These are phyloP conservation scores for Mycena galericulata DNA, from an alignment of 768 basidiomycete genomes.

Conservation along the genomic window DNA sequence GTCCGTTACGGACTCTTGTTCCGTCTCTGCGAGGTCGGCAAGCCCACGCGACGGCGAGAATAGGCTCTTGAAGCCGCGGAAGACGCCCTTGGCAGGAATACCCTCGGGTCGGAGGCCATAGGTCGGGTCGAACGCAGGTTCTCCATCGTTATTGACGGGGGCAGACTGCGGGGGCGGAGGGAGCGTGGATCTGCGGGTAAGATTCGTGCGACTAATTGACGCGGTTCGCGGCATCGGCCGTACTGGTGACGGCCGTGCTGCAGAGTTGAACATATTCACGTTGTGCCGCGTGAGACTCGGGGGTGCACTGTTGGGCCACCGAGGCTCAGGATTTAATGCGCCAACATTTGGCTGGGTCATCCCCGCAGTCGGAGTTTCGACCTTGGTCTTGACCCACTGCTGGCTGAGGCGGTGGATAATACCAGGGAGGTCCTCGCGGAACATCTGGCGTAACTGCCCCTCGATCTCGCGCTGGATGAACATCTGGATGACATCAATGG, in stretches of 20 bases:
- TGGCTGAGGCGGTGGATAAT: slow-evolving; percentile 97
- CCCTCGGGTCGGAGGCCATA: slow-evolving; percentile 96
- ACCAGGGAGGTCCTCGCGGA: slow-evolving; percentile 94
- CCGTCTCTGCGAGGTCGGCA: slow-evolving; percentile 83
- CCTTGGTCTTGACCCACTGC: slow-evolving; percentile 94
- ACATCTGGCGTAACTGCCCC: slow-evolving; percentile 97
- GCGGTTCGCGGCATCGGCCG: slow-evolving; percentile 23
- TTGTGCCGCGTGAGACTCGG: slow-evolving; percentile 36
- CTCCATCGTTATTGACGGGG: slow-evolving; percentile 68
- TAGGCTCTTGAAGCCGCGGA: slow-evolving; percentile 80
- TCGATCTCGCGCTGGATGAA: slow-evolving; percentile 99
- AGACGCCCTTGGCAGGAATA: slow-evolving; percentile 85
- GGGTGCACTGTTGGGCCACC: slow-evolving; percentile 21
- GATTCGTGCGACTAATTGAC: slow-evolving; percentile 32
- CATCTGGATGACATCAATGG: slow-evolving; percentile 96
- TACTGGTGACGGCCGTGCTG: too few species aligned
- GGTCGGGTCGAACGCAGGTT: slow-evolving; percentile 82
- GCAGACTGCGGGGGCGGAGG: slow-evolving; percentile 39
- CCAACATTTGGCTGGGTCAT: slow-evolving; percentile 25
- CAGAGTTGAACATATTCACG: slow-evolving; percentile 31
- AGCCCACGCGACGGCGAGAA: slow-evolving; percentile 78
- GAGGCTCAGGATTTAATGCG: slow-evolving; percentile 14
- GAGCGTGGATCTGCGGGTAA: slow-evolving; percentile 43
- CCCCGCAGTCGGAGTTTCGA: slow-evolving; percentile 61
- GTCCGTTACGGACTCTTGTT: slow-evolving; percentile 53